Conservation (phyloP, 257 asterid genomes). For the Ophiorrhiza pumila region DNA sequence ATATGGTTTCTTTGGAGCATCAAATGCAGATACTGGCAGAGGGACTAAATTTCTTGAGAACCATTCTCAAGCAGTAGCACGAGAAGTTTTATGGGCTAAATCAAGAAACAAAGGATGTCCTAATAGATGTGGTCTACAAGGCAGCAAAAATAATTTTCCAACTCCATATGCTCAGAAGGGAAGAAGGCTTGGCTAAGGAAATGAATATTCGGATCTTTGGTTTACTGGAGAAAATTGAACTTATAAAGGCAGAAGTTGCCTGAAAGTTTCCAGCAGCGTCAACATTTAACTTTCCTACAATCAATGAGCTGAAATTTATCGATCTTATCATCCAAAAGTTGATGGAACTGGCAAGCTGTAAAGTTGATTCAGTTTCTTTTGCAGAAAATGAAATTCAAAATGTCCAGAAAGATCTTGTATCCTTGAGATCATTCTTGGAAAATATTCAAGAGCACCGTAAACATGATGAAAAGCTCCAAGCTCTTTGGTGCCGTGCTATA, state of each 20-base stretch:
- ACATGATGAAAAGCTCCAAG: neutral
- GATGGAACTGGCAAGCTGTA: neutral
- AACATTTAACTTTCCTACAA: neutral
- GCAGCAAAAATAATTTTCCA: neutral
- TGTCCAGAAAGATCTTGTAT: neutral
- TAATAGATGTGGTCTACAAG: neutral
- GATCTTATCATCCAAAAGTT: neutral
- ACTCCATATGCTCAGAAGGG: neutral
- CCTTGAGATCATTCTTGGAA: neutral
- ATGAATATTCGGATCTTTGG: neutral
- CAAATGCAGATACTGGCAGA: neutral
- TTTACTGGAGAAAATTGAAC: neutral
- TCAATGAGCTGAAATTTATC: neutral
- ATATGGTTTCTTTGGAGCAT: neutral
- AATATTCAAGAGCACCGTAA: neutral
- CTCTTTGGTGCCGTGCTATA: neutral
- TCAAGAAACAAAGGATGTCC: no score
- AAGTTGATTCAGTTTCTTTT: neutral
- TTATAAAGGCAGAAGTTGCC: neutral
- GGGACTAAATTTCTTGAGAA: neutral
- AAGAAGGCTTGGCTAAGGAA: neutral
- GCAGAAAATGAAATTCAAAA: neutral
- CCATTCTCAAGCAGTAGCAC: neutral
- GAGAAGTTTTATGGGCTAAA: neutral
- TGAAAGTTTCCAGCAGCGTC: no score